Evolutionary conservation across 352 stramenopile genomes (phyloP), one percentile per base, ranked within the genome.

Genomic region (Globisporangium emineosum): DNA sequence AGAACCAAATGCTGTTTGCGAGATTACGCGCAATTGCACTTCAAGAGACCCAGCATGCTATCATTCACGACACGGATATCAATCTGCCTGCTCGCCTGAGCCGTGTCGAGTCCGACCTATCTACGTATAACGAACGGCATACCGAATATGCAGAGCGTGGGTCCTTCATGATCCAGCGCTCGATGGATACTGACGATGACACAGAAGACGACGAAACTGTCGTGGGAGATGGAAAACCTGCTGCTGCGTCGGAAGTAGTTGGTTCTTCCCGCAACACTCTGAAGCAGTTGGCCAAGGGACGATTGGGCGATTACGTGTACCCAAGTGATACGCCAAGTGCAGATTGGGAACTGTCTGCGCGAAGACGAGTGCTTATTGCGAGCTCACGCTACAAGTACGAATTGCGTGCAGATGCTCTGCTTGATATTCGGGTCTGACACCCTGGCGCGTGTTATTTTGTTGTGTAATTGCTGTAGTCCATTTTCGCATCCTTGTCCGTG

Each of bases 401-500:
- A 42, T 33, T 8, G 7, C 6, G 2, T 45, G 15, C 40, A 21
- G 40, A 5, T 43, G 35, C 40, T 45, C 17, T 45, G 40, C 3
- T 6, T 54, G 49, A 54, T 12, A 21, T 32, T 35, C 21, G 40
- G 2, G 0, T 30, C 29, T 35, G 30, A 42, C 13, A 25, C 17
- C 2, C 29, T 32, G 2, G 2, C 29, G 29, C 29, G 2, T 5
- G 5, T 17, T 45, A 6, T 42, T 12, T 37, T n/a, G 4, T 69
- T 29, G 43, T 55, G 13, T 57, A 51, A n/a, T 19, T 60, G 15
- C 45, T 71, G 21, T 40, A 92, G 85, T 33, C 83, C 76, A 21
- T 92, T 82, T 30, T 89, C 81, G 2, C 81, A 93, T 55, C 83
- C 85, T 43, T 91, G 82, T 54, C 75, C 83, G 1, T 93, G 85